Evolutionary conservation across 306 rosid species (phyloP), one percentile per base, ranked within the genome.

Genomic region (Vicia faba): DNA sequence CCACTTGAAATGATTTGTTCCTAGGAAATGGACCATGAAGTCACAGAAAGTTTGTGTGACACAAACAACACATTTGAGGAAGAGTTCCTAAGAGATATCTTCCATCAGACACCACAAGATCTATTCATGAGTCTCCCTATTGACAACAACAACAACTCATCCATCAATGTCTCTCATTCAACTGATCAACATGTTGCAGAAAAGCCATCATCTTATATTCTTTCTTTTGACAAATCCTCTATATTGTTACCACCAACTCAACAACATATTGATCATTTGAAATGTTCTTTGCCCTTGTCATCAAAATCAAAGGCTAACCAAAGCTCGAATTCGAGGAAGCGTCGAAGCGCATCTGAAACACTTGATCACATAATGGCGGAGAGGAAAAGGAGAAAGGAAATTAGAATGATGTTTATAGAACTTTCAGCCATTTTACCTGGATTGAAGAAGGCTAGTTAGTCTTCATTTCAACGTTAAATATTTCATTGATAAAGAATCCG

Each of bases 341-440:
- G 25, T 23, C 25, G 25, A 75, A 61, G 80, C 68, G 51, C 59
- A 15, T 25, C 75, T 40, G 80, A 41, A 49, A 41, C 75, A 9
- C 6, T 51, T 3, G 66, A 69, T 75, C 80, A 36, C 40, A 36
- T 36, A 36, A 36, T 36, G 9, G 2, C 40, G 2, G 40, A 36
- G 40, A 36, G 40, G 10, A 36, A 36, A 8, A 36, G 40, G 75
- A 68, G 70, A 75, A 70, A 53, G 8, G 80, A 75, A 35, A 75
- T 75, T 58, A 61, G 70, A 2, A 70, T 51, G 25, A 69, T 33
- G 40, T 75, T 75, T 61, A 69, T 76, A 10, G 75, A 75, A 19
- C 80, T 76, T 35, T 70, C 80, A 2, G 66, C 80, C 16, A 60
- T 66, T 26, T 61, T 69, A 29, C 80, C 75, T 53, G 75, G 71